Conservation (phyloP, 2,329 filamentous ascomycete species). For the Ascochyta viciae-villosae region DNA sequence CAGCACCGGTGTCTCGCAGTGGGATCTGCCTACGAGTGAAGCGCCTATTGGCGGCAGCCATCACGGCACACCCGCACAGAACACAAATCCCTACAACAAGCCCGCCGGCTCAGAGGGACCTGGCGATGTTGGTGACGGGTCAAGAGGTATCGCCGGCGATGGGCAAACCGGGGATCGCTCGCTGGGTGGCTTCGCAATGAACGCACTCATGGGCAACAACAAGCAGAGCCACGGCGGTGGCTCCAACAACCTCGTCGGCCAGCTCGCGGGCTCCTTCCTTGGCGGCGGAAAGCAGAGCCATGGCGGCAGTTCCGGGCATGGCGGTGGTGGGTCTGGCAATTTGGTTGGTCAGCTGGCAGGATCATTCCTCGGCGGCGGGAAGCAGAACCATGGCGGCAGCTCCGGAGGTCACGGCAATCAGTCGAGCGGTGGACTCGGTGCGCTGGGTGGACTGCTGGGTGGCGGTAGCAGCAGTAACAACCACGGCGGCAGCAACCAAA, state of each 20-base stretch:
- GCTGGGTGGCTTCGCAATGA: constrained; percentile 68
- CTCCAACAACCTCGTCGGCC: constrained; percentile 56
- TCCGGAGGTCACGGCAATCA: constrained; percentile 37
- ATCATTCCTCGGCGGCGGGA: constrained; percentile 50
- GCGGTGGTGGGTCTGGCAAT: constrained; percentile 46
- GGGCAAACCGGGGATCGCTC: constrained; percentile 63
- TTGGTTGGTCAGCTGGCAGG: constrained; percentile 64
- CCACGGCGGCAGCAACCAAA: constrained; percentile 5
- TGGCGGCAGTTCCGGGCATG: constrained; percentile 35
- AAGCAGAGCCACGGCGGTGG: constrained; percentile 44
- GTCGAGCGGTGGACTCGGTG: constrained; percentile 25
- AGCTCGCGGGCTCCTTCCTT: constrained; percentile 60
- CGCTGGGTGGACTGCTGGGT: constrained; percentile 28
- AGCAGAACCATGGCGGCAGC: constrained; percentile 35
- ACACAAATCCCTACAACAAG: constrained; percentile 68
- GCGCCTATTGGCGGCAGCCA: constrained; percentile 66
- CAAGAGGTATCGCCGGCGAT: constrained; percentile 55
- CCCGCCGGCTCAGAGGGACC: constrained; percentile 52
- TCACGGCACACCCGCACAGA: constrained; percentile 51
- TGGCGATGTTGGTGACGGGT: constrained; percentile 50
- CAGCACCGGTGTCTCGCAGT: constrained; percentile 74
- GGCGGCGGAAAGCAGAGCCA: constrained; percentile 46
- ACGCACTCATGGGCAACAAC: constrained; percentile 57
- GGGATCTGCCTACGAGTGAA: constrained; percentile 73
- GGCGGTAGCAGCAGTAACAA: constrained; percentile 8